A percentile compares a stretch with the other conserved stretches of the same genome.
Conservation (phyloP, 257 asterid species). For the Forsythia viridissima region DNA sequence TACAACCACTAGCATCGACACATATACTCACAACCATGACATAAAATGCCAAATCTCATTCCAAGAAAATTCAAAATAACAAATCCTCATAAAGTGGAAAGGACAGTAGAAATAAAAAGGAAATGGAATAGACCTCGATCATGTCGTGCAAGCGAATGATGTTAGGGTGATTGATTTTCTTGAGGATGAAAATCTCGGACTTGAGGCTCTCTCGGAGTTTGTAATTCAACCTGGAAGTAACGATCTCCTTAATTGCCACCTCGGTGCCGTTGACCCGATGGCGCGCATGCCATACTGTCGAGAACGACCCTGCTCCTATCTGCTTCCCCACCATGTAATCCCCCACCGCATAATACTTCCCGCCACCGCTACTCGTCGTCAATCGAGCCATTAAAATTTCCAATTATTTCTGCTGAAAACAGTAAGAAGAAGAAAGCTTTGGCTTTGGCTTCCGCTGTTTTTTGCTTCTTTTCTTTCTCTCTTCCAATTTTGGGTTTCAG, state of each 20-base stretch:
- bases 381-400: not conserved
- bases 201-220: constrained; percentile 82
- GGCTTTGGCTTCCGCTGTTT: constrained; percentile 15
- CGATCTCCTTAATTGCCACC: constrained; percentile 87
- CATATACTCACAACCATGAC: not conserved
- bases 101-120: not conserved
- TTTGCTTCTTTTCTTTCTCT: constrained; percentile 14
- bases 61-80: constrained; percentile 5
- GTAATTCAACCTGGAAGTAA: constrained; percentile 52
- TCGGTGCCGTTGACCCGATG: constrained; percentile 81
- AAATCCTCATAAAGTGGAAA: not conserved
- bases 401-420: not conserved
- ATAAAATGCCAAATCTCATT: constrained; percentile 1
- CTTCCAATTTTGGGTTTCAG: not conserved
- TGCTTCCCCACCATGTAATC: constrained; percentile 78
- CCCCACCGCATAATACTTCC: constrained; percentile 57
- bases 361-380: constrained; percentile 38
- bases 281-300: constrained; percentile 93
- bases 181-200: constrained; percentile 84
- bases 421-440: not conserved
- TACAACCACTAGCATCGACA: not conserved
- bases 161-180: constrained; percentile 82
- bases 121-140: constrained; percentile 65
- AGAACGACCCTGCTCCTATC: constrained; percentile 81
- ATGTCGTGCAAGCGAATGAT: constrained; percentile 90